Base-by-base conservation (phyloP, 2,329 filamentous ascomycete genomes). In the Paecilomyces dactylethromorphus region DNA sequence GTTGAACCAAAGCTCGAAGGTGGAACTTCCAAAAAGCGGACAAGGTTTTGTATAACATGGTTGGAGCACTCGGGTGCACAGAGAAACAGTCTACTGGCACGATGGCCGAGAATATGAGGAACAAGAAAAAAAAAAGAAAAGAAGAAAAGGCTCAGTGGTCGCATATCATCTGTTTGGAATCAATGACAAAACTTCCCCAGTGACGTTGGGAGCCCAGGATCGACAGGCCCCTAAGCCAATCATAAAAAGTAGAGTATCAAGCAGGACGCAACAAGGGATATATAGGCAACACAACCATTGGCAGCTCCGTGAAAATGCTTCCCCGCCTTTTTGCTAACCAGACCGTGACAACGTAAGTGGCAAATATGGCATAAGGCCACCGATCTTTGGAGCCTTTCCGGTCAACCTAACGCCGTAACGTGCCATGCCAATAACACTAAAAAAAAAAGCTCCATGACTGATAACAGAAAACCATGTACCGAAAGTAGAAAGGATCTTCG, bases 231-330 rank as follows among this genome's bases (percentile, higher is more conserved):
- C 50, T 24, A 29, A 52, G 50, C 50, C 50, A 29, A 29, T 52
- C 21, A 24, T 52, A 52, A 24, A 24, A 52, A 50, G 21, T 8
- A 45, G 21, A 45, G 39, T 21, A 52, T 29, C 50, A 52, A 52
- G 50, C 50, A 52, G 26, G 50, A 52, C 50, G 50, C 50, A 22
- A 24, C 26, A 24, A 52, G 50, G 50, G 50, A 52, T 52, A 52
- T 52, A 24, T 52, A 29, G 50, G 50, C 22, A 52, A 52, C 21
- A 52, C 50, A 52, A 29, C 21, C 50, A 52, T 15, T 52, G 22
- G 50, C 50, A 52, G 50, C 50, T 52, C 50, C 50, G n/a, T 52
- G 50, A 52, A 52, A 52, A 52, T 52, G 50, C 50, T 52, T 52
- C 50, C 15, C 50, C 50, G 22, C 50, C 50, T 29, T 29, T 52